These are phyloP conservation scores for Beta corolliflora DNA, from an alignment of 179 eudicot species.

Conservation along the genomic window DNA sequence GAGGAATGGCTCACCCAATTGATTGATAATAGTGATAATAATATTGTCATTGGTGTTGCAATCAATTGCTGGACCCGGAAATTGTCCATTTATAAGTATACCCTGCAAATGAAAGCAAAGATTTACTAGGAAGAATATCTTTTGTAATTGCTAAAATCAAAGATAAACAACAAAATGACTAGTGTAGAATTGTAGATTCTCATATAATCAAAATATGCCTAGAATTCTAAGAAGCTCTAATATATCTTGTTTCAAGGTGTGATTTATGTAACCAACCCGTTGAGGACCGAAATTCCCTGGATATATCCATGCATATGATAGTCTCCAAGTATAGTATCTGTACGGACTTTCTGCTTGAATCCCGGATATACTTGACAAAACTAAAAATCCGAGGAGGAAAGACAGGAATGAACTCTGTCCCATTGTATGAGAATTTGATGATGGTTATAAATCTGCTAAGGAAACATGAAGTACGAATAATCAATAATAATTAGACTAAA, in stretches of 20 bases:
- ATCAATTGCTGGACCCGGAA: conserved; percentile 77
- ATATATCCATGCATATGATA: conserved; percentile 58
- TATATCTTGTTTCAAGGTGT: not conserved
- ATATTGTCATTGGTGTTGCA: conserved; percentile 74
- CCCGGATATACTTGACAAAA: conserved; percentile 35
- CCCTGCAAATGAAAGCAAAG: conserved; percentile 23
- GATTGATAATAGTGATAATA: conserved; percentile 55
- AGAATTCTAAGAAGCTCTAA: not conserved
- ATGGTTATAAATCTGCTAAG: conserved; percentile 10
- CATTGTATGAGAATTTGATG: conserved; percentile 34
- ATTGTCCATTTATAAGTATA: conserved; percentile 77
- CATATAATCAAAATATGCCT: not conserved
- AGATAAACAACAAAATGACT: not conserved
- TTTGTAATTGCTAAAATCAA: not conserved
- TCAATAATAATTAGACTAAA: not conserved
- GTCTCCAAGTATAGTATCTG: conserved; percentile 47
- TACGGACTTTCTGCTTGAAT: conserved; percentile 78
- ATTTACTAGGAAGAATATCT: not conserved
- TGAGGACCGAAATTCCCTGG: conserved; percentile 58
- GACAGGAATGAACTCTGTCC: conserved; percentile 30
- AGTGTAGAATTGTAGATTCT: no score
- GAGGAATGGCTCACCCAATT: conserved; percentile 78
- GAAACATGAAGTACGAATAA: not conserved
- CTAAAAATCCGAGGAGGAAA: conserved; percentile 47
- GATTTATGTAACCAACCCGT: conserved; percentile 38